Evolutionary conservation across 306 rosid species (phyloP).

Genomic region (Hylodesmum podocarpum): DNA sequence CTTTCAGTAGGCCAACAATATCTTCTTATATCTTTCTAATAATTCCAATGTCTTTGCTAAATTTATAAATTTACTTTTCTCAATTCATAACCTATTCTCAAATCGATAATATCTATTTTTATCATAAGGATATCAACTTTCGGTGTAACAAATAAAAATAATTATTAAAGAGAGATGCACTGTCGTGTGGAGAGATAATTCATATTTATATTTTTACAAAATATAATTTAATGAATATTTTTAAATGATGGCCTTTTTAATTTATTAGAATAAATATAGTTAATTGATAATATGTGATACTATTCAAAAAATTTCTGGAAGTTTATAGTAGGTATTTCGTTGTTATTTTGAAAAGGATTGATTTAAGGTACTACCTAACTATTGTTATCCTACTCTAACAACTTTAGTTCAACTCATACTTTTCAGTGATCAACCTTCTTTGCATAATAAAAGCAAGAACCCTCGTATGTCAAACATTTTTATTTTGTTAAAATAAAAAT

Average conservation of each 20-base stretch:
- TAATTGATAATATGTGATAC: not conserved
- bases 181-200: not conserved
- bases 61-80: no score
- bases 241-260: no score
- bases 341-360: not conserved
- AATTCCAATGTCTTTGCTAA: no score
- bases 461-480: not conserved
- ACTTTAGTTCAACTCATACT: not conserved
- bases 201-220: not conserved
- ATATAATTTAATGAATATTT: not conserved
- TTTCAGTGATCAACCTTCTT: not conserved
- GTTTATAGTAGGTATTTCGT: not conserved
- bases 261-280: not conserved
- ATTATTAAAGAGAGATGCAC: not conserved
- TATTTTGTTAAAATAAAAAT: not conserved
- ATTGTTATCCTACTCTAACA: not conserved
- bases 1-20: no score
- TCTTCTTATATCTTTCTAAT: no score
- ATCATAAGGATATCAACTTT: no score
- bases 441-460: not conserved
- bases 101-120: no score
- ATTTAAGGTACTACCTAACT: conserved; percentile 2
- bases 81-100: no score
- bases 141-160: not conserved
- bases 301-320: not conserved